Evolutionary conservation across 805 yeast species (phyloP), one percentile per base, ranked within the genome.

Genomic region (Diddensiella caesifluorescens): DNA sequence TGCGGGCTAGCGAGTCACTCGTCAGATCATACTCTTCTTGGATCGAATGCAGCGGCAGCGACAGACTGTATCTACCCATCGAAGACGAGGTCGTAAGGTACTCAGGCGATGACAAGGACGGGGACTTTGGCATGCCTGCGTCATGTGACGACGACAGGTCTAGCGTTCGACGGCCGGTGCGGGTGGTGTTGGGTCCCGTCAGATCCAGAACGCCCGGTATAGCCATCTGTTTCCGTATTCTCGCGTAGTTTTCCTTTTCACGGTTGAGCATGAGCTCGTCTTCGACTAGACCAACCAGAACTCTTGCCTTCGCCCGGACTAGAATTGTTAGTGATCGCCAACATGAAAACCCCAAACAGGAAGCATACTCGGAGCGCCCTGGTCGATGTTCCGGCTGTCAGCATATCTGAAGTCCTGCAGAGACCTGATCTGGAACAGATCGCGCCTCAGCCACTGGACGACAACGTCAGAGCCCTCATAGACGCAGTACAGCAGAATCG

Each of bases 391-490:
- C 29, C 48, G 42, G 4, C 43, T 31, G 60, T 90, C 96, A 22
- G 72, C 71, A 58, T 79, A 84, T 51, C 82, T 84, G 62, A 90
- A 90, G 60, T 90, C 97, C 41, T 95, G 75, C 52, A 90, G 70
- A 0, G 97, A 86, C 64, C 87, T 87, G 57, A 90, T 77, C 39
- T 88, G 74, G 63, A 86, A 88, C 27, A 88, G 59, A 59, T 89
- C 88, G 55, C 84, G 92, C 56, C 78, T 81, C 44, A 90, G 79
- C 97, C 97, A 90, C 25, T 78, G 66, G 4, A 88, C 94, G 55
- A 89, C 89, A 52, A 81, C 80, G 48, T 89, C 95, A 16, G 89
- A 75, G 28, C 97, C 98, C 47, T 73, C 77, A 52, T 92, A 75
- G 6, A 89, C 87, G 42, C 88, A 69, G 64, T 80, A 90, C 55